Percentiles rank a stretch among this genome's conserved stretches.
These are phyloP conservation scores for Vitis hybrid DNA, from an alignment of 177 flowering plant genomes.

Conservation along the genomic window DNA sequence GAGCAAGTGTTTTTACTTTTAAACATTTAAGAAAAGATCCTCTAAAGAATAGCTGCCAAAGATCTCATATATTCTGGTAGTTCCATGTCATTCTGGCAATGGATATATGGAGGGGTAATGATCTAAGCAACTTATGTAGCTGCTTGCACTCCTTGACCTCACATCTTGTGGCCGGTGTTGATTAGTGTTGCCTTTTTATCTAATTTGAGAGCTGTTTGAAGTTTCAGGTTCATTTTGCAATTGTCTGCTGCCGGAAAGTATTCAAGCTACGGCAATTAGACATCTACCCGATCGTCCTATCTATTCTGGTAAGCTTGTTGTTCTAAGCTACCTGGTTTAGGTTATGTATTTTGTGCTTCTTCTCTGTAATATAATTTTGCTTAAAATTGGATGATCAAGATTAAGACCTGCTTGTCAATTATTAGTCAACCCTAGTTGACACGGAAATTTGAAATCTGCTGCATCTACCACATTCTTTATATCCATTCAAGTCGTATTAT, in stretches of 20 bases:
- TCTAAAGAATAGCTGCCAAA: neutral
- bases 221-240: constrained; percentile 89
- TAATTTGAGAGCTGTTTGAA: constrained; percentile 17
- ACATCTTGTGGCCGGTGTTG: too few species aligned
- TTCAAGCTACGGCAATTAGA: constrained; percentile 66
- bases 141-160: neutral
- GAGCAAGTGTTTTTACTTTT: too few species aligned
- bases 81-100: neutral
- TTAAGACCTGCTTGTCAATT: too few species aligned
- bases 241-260: constrained; percentile 84
- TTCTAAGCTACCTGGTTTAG: neutral
- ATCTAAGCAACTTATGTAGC: neutral
- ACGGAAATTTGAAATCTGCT: too few species aligned
- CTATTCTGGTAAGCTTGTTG: constrained; percentile 52
- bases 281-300: constrained; percentile 64
- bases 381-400: neutral
- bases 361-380: neutral
- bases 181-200: neutral
- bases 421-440: too few species aligned
- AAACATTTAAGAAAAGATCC: too few species aligned
- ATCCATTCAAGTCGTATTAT: too few species aligned
- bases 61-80: neutral
- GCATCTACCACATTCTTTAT: too few species aligned
- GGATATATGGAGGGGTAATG: neutral
- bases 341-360: neutral